Evolutionary conservation across 202 grass and related monocot species (phyloP).

Genomic region (Eragrostis tef): DNA sequence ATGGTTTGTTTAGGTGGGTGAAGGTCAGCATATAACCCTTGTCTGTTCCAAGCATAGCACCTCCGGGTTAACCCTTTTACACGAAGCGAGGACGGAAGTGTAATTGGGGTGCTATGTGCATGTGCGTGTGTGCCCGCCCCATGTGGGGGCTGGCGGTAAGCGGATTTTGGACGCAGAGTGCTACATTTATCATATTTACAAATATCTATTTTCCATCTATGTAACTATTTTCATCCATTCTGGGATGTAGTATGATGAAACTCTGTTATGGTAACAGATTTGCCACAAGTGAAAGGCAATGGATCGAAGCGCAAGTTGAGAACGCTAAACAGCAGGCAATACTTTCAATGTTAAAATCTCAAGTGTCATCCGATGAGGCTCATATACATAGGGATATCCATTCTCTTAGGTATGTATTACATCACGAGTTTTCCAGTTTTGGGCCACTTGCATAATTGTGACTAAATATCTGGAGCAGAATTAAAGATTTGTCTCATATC

Average conservation of each 20-base stretch:
- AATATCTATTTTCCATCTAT: constrained; percentile 12
- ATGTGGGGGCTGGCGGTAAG: too few species aligned
- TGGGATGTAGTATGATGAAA: neutral
- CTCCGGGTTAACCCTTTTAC: too few species aligned
- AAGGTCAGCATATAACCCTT: too few species aligned
- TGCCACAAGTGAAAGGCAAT: constrained; percentile 96
- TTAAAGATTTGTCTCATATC: constrained; percentile 21
- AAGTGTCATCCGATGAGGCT: constrained; percentile 90
- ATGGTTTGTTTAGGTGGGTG: too few species aligned
- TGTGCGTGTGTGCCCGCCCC: too few species aligned
- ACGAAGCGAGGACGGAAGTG: too few species aligned
- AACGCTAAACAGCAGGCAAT: constrained; percentile 95
- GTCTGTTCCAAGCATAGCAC: too few species aligned
- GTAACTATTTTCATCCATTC: neutral
- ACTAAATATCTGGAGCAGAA: constrained; percentile 26
- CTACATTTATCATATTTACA: neutral
- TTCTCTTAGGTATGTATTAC: constrained; percentile 82
- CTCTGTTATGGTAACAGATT: constrained; percentile 68
- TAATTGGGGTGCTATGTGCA: too few species aligned
- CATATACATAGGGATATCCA: constrained; percentile 94
- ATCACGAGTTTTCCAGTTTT: constrained; percentile 29
- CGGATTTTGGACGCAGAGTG: too few species aligned
- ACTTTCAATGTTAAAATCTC: constrained; percentile 79
- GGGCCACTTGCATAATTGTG: constrained; percentile 11
- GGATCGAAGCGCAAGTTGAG: constrained; percentile 97